Evolutionary conservation across 75 land plant genomes (phyloP).

Genomic region (Azolla pinnata): DNA sequence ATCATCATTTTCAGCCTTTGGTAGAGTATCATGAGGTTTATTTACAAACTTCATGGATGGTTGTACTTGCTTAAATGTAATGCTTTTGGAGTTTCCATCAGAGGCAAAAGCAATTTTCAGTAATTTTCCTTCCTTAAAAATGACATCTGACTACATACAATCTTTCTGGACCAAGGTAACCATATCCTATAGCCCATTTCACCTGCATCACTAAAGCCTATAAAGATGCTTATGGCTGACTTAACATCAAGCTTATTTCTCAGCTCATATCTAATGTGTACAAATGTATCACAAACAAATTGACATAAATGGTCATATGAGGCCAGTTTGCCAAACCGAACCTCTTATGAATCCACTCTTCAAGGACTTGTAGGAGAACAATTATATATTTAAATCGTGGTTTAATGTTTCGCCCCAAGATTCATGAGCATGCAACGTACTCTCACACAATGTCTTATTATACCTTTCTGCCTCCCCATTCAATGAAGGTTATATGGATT

Average conservation of each 20-base stretch:
- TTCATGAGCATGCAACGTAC: too few species aligned
- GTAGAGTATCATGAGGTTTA: too few species aligned
- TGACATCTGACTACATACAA: conserved; percentile 4
- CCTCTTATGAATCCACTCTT: too few species aligned
- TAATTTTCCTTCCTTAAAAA: conserved; percentile 10
- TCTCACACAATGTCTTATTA: too few species aligned
- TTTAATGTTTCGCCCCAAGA: too few species aligned
- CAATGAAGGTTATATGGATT: too few species aligned
- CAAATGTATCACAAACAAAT: conserved; percentile 8
- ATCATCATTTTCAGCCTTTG: conserved; percentile 1
- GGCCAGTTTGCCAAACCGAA: conserved; percentile 11
- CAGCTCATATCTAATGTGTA: conserved; percentile 1
- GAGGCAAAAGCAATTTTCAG: conserved; percentile 7
- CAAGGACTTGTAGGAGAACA: too few species aligned
- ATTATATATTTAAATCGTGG: too few species aligned
- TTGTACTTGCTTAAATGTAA: conserved; percentile 13
- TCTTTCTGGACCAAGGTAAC: conserved; percentile 1
- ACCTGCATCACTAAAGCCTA: conserved; percentile 14
- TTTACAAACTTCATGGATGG: neutral
- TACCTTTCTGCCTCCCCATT: too few species aligned
- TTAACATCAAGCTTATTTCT: conserved; percentile 7
- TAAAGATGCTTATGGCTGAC: conserved; percentile 10
- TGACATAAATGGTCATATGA: conserved; percentile 4
- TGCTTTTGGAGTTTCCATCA: conserved; percentile 14
- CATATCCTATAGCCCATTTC: conserved; percentile 5